Evolutionary conservation across 306 rosid species (phyloP).

Genomic region (Malus orientalis): DNA sequence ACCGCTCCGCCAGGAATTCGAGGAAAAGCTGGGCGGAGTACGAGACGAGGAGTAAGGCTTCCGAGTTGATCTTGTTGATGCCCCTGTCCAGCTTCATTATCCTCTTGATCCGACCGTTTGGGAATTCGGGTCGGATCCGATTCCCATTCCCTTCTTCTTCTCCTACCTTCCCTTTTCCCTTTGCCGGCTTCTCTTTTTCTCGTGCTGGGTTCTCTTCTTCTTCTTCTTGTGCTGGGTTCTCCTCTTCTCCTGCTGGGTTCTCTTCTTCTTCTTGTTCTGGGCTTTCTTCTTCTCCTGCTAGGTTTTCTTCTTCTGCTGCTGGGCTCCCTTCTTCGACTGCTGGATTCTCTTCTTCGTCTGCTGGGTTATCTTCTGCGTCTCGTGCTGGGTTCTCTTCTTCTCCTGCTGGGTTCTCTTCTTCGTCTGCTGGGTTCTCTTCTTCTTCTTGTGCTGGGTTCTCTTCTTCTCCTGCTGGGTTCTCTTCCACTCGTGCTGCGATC

Average conservation of each 20-base stretch:
- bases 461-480: neutral
- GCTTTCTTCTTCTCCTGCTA: conserved; percentile 25
- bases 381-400: neutral
- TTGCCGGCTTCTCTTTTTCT: neutral
- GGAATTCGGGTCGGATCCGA: conserved; percentile 39
- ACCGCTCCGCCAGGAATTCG: conserved; percentile 57
- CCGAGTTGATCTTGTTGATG: conserved; percentile 59
- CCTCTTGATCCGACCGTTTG: conserved; percentile 63
- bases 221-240: neutral
- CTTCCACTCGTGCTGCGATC: neutral
- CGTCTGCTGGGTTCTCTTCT: neutral
- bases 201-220: neutral
- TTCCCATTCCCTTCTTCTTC: conserved; percentile 31
- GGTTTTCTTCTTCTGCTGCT: neutral
- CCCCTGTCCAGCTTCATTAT: conserved; percentile 69
- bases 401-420: neutral
- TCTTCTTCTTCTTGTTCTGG: conserved; percentile 20
- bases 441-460: neutral
- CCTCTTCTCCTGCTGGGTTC: neutral
- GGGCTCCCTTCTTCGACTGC: neutral
- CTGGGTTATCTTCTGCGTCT: neutral
- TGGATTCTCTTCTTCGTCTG: neutral
- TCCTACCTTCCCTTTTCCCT: conserved; percentile 2
- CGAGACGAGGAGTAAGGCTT: conserved; percentile 61
- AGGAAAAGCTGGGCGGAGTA: conserved; percentile 73